phyloP scores from a whole-genome alignment of 2,329 filamentous ascomycete species.

The Talaromyces sp. region DNA sequence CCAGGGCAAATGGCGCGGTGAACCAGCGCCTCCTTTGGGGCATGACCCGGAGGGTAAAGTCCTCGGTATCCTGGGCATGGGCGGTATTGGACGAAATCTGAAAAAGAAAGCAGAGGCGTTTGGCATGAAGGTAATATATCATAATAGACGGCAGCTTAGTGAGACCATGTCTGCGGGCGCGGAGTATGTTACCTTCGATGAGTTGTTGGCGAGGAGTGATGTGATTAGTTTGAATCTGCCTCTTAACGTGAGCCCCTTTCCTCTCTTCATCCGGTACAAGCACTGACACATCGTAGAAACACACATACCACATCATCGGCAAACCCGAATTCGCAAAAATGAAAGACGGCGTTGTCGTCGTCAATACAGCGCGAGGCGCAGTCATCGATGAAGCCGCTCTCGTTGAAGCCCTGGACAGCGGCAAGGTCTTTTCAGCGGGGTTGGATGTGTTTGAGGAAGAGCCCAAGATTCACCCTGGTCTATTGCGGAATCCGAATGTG shows the following conservation, averaged over 20 bases:
- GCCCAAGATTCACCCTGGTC: slow-evolving; percentile 69
- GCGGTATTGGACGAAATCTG: slow-evolving; percentile 75
- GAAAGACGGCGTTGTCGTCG: slow-evolving; percentile 72
- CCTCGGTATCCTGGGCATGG: slow-evolving; percentile 81
- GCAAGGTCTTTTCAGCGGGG: slow-evolving; percentile 67
- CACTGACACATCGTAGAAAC: slow-evolving; percentile 38
- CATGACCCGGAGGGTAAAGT: slow-evolving; percentile 77
- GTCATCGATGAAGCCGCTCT: slow-evolving; percentile 79
- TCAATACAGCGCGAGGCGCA: slow-evolving; percentile 80
- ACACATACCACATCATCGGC: slow-evolving; percentile 74
- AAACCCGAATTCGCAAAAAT: slow-evolving; percentile 68
- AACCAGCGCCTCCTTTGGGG: slow-evolving; percentile 55
- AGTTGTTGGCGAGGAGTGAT: slow-evolving; percentile 66
- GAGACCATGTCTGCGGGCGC: slow-evolving; percentile 48
- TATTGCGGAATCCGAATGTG: slow-evolving; percentile 67
- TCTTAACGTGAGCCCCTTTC: slow-evolving; percentile 63
- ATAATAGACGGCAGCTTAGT: slow-evolving; percentile 64
- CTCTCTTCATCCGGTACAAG: background rate
- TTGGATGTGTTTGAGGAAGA: slow-evolving; percentile 83
- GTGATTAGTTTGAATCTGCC: slow-evolving; percentile 78
- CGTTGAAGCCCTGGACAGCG: slow-evolving; percentile 66
- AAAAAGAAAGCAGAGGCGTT: slow-evolving; percentile 72
- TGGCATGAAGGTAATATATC: slow-evolving; percentile 71
- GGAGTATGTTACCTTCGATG: slow-evolving; percentile 63
- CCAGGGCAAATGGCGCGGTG: slow-evolving; percentile 64